Percentiles rank a stretch among this genome's conserved stretches.
phyloP scores from a whole-genome alignment of 2,329 filamentous ascomycete genomes.

The Xylaria sp. region DNA sequence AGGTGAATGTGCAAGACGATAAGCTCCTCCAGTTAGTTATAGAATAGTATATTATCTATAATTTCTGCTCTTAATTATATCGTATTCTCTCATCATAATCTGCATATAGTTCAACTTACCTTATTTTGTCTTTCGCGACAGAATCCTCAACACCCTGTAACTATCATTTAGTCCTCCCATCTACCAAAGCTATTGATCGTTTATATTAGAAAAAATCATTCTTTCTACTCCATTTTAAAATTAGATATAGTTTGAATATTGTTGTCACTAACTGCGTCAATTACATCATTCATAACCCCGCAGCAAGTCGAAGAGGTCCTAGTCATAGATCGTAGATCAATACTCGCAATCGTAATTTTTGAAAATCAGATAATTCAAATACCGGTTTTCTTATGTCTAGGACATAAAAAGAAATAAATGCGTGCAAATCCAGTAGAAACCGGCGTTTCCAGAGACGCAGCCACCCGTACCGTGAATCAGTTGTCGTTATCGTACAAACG shows the following conservation, averaged over 20 bases:
- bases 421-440: conserved; percentile 4
- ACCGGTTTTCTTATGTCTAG: background rate
- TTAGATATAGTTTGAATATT: background rate
- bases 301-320: background rate
- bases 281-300: background rate
- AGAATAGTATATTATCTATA: background rate
- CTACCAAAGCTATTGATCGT: too few species aligned
- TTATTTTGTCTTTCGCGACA: too few species aligned
- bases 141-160: too few species aligned
- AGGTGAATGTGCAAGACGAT: too few species aligned
- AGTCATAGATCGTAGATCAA: background rate
- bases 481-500: conserved; percentile 21
- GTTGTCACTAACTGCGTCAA: background rate
- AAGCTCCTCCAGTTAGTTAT: background rate
- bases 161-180: too few species aligned
- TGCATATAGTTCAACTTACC: too few species aligned
- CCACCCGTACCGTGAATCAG: conserved; percentile 23
- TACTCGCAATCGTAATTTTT: background rate
- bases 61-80: too few species aligned
- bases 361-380: background rate
- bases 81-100: too few species aligned
- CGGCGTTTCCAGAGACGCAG: conserved; percentile 19
- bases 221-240: background rate
- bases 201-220: too few species aligned
- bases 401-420: background rate